phyloP scores from a whole-genome alignment of 176 grass and related monocot genomes.

The Calamus simplicifolius region DNA sequence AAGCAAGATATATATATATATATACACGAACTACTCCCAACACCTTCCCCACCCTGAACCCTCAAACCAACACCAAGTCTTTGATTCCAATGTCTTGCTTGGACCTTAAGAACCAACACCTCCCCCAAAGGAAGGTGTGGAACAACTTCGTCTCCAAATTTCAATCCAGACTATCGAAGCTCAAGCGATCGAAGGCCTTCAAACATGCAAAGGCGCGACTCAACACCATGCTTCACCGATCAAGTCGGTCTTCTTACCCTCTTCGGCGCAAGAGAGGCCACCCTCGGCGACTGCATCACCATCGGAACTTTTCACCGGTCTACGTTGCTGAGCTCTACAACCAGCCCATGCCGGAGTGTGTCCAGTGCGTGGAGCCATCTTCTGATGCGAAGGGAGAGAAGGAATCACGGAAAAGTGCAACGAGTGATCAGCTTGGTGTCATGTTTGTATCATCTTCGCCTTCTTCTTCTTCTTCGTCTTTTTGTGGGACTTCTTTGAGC shows the following conservation, averaged over 20 bases:
- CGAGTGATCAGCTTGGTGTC: background rate
- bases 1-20: too few species aligned
- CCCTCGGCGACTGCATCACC: background rate
- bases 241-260: too few species aligned
- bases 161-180: slow-evolving; percentile 6
- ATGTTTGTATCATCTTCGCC: too few species aligned
- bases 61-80: background rate
- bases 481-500: background rate
- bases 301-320: slow-evolving; percentile 29
- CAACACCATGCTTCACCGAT: background rate
- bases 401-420: slow-evolving; percentile 10
- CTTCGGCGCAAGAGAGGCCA: background rate
- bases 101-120: slow-evolving; percentile 6
- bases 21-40: background rate
- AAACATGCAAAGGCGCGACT: slow-evolving; percentile 4
- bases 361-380: background rate
- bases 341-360: slow-evolving; percentile 2
- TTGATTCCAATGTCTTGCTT: slow-evolving; percentile 47
- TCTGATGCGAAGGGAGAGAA: background rate
- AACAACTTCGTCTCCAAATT: slow-evolving; percentile 8
- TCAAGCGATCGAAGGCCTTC: slow-evolving; percentile 16
- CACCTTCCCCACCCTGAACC: background rate
- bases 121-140: slow-evolving; percentile 19
- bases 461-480: too few species aligned
- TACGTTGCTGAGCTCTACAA: slow-evolving; percentile 59